phyloP scores from a whole-genome alignment of 306 rosid species.

The Cucurbita argyrosperma region DNA sequence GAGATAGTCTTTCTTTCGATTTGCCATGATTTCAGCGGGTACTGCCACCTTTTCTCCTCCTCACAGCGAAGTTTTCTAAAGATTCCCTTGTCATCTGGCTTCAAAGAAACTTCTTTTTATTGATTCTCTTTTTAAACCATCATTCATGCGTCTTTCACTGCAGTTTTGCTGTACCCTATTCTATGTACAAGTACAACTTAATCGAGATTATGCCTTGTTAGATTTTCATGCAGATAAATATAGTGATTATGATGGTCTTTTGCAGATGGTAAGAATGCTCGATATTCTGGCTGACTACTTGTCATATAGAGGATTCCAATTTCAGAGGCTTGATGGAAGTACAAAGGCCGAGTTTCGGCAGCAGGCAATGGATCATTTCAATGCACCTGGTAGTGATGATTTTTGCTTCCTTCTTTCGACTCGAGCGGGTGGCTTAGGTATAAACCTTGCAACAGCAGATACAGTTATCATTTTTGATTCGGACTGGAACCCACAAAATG shows the following conservation, averaged over 20 bases:
- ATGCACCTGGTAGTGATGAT: constrained; percentile 97
- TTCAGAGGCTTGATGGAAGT: constrained; percentile 98
- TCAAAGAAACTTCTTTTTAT: background rate
- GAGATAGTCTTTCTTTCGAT: background rate
- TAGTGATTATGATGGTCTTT: constrained; percentile 3
- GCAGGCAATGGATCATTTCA: constrained; percentile 99
- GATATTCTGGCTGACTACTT: constrained; percentile 86
- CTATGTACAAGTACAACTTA: background rate
- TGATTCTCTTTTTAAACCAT: background rate
- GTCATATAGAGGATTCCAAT: constrained; percentile 88
- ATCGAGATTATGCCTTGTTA: background rate
- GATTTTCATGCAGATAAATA: background rate
- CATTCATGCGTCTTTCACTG: background rate
- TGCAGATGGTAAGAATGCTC: constrained; percentile 98
- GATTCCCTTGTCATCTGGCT: background rate
- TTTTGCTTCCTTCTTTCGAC: constrained; percentile 99
- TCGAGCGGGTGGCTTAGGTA: constrained; percentile 95
- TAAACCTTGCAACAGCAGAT: constrained; percentile 98
- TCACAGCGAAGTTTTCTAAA: background rate
- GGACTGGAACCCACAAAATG: constrained; percentile 99
- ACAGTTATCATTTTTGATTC: constrained; percentile 97
- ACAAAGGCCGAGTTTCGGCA: constrained; percentile 95
- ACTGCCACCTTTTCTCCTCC: background rate
- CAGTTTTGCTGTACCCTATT: background rate
- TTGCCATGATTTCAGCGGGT: background rate